These are phyloP conservation scores for Pelomyxa schiedti DNA, from an alignment of 78 protist genomes.

Conservation along the genomic window DNA sequence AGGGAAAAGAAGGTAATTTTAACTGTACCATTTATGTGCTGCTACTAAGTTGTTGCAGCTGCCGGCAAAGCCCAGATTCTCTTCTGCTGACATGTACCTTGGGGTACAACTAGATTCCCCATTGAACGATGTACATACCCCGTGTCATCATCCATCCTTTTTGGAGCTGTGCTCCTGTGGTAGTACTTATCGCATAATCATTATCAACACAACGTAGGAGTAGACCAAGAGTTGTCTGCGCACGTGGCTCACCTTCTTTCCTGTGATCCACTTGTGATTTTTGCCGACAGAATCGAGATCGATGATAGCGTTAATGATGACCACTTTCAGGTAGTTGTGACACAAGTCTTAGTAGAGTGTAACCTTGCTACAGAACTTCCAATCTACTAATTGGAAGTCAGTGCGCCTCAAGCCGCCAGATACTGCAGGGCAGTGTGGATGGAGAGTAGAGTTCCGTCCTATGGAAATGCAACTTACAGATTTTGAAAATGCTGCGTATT, in stretches of 20 bases:
- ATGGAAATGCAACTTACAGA: constrained; percentile 86
- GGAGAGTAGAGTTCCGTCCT: constrained; percentile 93
- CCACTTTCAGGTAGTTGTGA: constrained; percentile 64
- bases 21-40: not conserved
- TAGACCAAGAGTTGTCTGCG: constrained; percentile 57
- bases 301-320: constrained; percentile 43
- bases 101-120: not conserved
- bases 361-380: constrained; percentile 39
- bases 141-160: constrained; percentile 54
- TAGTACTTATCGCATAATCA: constrained; percentile 53
- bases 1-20: constrained; percentile 11
- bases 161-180: not conserved
- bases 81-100: constrained; percentile 12
- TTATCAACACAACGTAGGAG: constrained; percentile 26
- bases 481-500: constrained; percentile 94
- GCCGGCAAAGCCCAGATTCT: not conserved
- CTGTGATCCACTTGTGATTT: constrained; percentile 93
- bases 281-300: constrained; percentile 41
- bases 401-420: constrained; percentile 96
- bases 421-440: constrained; percentile 67
- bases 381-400: constrained; percentile 94
- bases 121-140: constrained; percentile 75
- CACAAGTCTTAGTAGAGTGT: not conserved
- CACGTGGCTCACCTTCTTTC: constrained; percentile 87
- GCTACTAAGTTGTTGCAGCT: not conserved